A percentile compares a stretch with the other conserved stretches of the same genome.
Conservation (phyloP, 140 eudicot genomes). For the Senecio squalidus region DNA sequence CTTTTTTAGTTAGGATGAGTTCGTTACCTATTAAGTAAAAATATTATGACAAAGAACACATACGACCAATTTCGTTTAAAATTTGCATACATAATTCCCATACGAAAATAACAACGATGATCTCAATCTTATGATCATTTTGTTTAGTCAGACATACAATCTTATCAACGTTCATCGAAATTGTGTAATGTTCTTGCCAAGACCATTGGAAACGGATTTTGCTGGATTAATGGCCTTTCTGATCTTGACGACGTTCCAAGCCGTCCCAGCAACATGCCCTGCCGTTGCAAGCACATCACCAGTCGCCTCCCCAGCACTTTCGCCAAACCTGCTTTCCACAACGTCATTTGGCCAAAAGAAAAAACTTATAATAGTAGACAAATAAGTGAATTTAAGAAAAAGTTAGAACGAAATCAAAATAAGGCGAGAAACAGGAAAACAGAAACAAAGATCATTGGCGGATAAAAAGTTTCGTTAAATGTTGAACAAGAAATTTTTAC, state of each 20-base stretch:
- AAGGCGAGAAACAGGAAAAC: no score
- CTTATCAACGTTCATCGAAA: conserved; percentile 8
- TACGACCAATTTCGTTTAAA: no score
- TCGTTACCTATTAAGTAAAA: no score
- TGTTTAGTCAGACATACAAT: background rate
- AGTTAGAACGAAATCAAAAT: no score
- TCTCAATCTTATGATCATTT: conserved; percentile 4
- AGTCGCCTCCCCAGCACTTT: conserved; percentile 87
- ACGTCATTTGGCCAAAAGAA: no score
- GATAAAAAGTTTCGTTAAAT: no score
- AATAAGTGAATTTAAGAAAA: no score
- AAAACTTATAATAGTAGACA: no score
- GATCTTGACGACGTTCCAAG: conserved; percentile 81
- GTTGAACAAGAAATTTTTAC: no score
- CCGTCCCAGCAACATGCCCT: conserved; percentile 80
- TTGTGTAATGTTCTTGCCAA: conserved; percentile 36
- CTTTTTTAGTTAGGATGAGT: no score
- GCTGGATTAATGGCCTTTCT: conserved; percentile 81
- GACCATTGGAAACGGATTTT: conserved; percentile 41
- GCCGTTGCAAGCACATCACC: conserved; percentile 79
- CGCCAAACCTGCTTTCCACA: conserved; percentile 58
- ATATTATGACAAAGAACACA: no score
- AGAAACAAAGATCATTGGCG: no score
- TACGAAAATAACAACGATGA: background rate
- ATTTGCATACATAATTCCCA: conserved; percentile 4